A percentile compares a stretch with the other conserved stretches of the same genome.
phyloP scores from a whole-genome alignment of 768 basidiomycete species.

The Lactarius quietus region DNA sequence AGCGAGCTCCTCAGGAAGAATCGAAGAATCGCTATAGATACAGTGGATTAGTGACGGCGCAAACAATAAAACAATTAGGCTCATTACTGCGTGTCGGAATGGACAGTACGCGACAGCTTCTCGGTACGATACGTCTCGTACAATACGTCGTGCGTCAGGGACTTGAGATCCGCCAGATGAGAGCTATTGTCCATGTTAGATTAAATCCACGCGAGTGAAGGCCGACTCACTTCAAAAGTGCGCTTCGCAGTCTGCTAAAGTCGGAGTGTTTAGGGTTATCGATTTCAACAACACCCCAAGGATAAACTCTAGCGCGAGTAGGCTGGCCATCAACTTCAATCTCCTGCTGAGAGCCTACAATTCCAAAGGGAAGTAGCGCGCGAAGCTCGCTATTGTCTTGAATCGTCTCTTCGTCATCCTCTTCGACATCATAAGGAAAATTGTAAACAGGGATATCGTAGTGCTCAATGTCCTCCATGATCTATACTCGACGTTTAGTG shows the following conservation, averaged over 20 bases:
- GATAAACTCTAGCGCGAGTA: slow-evolving; percentile 92
- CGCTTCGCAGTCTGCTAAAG: slow-evolving; percentile 89
- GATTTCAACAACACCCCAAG: slow-evolving; percentile 98
- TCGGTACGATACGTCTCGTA: slow-evolving; percentile 98
- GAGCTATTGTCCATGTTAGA: slow-evolving; percentile 51
- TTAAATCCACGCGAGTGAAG: background rate
- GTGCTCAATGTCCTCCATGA: slow-evolving; percentile 99
- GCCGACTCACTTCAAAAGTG: slow-evolving; percentile 72
- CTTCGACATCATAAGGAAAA: slow-evolving; percentile 99
- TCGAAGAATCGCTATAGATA: slow-evolving; percentile 68
- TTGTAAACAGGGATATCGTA: slow-evolving; percentile 99
- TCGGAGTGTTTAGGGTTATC: slow-evolving; percentile 99
- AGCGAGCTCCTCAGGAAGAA: slow-evolving; percentile 94
- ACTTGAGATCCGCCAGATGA: slow-evolving; percentile 92
- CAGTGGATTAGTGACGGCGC: slow-evolving; percentile 26
- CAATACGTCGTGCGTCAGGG: slow-evolving; percentile 87
- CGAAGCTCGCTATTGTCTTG: slow-evolving; percentile 95
- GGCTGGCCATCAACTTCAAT: slow-evolving; percentile 89
- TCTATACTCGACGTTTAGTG: slow-evolving; percentile 43
- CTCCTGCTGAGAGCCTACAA: slow-evolving; percentile 97
- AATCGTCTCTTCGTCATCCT: slow-evolving; percentile 98
- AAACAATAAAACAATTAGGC: slow-evolving; percentile 15
- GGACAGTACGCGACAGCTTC: slow-evolving; percentile 89
- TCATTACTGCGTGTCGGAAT: slow-evolving; percentile 66
- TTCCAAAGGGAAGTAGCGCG: slow-evolving; percentile 90